These are phyloP conservation scores for Podaxis rugospora DNA, from an alignment of 768 basidiomycete species.

Conservation along the genomic window DNA sequence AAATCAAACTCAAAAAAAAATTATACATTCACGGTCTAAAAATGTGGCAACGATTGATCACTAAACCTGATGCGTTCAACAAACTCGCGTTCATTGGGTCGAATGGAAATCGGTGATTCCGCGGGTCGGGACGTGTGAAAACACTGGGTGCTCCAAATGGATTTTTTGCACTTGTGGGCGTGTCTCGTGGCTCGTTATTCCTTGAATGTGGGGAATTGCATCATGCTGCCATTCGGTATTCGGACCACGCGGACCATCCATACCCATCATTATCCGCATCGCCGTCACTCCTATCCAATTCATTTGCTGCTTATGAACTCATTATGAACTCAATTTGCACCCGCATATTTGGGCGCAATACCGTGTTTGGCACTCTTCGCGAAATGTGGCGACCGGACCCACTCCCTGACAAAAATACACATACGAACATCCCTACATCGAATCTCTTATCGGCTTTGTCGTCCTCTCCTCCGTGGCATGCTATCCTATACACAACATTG, in stretches of 20 bases:
- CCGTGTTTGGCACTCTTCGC: too few relatives aligned
- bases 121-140: not conserved
- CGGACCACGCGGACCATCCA: not conserved
- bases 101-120: not conserved
- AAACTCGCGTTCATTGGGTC: not conserved
- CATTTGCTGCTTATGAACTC: not conserved
- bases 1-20: constrained; percentile 9
- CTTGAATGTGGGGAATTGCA: not conserved
- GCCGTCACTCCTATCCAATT: not conserved
- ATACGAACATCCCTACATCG: too few relatives aligned
- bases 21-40: not conserved
- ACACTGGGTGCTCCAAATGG: not conserved
- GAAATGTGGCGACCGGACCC: too few relatives aligned
- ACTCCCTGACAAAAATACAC: too few relatives aligned
- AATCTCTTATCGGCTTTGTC: too few relatives aligned
- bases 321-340: not conserved
- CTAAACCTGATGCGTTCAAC: not conserved
- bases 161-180: not conserved
- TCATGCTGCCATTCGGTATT: not conserved
- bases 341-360: too few relatives aligned
- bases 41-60: not conserved
- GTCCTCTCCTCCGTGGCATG: too few relatives aligned
- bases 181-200: not conserved
- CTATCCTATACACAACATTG: too few relatives aligned
- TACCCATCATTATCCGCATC: not conserved